Conservation (phyloP, 768 basidiomycete genomes). For the Termitomyces titanicus region DNA sequence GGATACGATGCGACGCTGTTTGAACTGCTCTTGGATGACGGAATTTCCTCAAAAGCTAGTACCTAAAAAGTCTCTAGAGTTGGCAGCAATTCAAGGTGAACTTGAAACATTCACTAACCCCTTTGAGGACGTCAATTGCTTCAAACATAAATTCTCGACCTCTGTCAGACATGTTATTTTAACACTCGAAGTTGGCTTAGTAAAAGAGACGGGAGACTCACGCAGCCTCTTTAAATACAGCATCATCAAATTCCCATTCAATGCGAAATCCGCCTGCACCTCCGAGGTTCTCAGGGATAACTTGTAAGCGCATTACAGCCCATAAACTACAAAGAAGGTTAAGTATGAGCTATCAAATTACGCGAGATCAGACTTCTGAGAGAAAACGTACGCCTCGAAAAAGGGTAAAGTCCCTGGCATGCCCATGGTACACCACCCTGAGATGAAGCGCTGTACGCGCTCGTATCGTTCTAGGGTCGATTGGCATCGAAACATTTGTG, state of each 20-base stretch:
- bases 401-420: constrained; percentile 91
- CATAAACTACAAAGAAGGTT: constrained; percentile 44
- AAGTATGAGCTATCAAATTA: not conserved
- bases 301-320: constrained; percentile 79
- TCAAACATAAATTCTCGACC: constrained; percentile 95
- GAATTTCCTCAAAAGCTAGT: constrained; percentile 71
- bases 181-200: constrained; percentile 14
- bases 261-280: constrained; percentile 73
- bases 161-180: constrained; percentile 37
- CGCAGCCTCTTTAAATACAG: constrained; percentile 92
- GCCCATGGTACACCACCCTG: constrained; percentile 80
- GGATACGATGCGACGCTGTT: constrained; percentile 29
- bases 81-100: constrained; percentile 7
- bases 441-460: constrained; percentile 69
- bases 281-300: constrained; percentile 74
- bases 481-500: not conserved
- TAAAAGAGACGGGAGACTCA: constrained; percentile 40
- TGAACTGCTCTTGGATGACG: constrained; percentile 34
- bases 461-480: constrained; percentile 58
- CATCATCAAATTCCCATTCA: constrained; percentile 92
- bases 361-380: constrained; percentile 3
- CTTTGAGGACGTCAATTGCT: constrained; percentile 86
- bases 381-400: constrained; percentile 56
- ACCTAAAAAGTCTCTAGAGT: constrained; percentile 26
- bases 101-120: constrained; percentile 49